Percentiles rank a stretch among this genome's conserved stretches.
phyloP scores from a whole-genome alignment of 2,329 filamentous ascomycete species.

The Aspergillus amoenus region DNA sequence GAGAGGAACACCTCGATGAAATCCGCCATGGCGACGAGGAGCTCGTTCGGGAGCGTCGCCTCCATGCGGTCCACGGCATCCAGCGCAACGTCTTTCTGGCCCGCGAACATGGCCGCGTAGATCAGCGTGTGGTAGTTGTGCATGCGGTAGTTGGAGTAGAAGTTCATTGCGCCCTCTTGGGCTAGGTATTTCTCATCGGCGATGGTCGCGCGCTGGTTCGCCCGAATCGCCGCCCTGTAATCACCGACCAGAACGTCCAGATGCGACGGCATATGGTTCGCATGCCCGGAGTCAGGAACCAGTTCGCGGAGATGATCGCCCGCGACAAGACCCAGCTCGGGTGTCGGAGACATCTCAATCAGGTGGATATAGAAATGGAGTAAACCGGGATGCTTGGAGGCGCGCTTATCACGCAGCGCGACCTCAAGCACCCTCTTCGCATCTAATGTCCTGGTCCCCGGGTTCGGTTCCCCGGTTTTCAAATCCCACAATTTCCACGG shows the following conservation, averaged over 20 bases:
- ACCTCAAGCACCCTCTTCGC: constrained; percentile 59
- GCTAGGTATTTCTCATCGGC: constrained; percentile 68
- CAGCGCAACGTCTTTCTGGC: constrained; percentile 61
- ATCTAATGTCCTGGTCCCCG: constrained; percentile 58
- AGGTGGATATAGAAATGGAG: constrained; percentile 76
- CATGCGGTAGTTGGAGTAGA: constrained; percentile 73
- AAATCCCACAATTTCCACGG: constrained; percentile 67
- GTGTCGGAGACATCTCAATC: constrained; percentile 71
- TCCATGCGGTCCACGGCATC: constrained; percentile 62
- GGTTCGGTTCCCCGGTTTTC: constrained; percentile 55
- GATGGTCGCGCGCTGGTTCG: constrained; percentile 64
- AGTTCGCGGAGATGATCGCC: constrained; percentile 64
- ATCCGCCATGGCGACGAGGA: constrained; percentile 73
- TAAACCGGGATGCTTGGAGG: constrained; percentile 63
- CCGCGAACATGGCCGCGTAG: constrained; percentile 77
- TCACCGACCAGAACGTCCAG: constrained; percentile 72
- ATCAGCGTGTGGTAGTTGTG: constrained; percentile 75
- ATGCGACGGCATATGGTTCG: constrained; percentile 76
- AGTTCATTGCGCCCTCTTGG: constrained; percentile 60
- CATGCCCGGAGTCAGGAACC: constrained; percentile 68
- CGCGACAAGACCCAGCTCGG: constrained; percentile 61
- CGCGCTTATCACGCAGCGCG: constrained; percentile 53
- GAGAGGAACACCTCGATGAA: constrained; percentile 72
- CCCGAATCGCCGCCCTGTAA: constrained; percentile 64
- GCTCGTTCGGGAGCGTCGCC: constrained; percentile 62